Evolutionary conservation across 2,329 filamentous ascomycete genomes (phyloP).

Genomic region (Seiridium cupressi): DNA sequence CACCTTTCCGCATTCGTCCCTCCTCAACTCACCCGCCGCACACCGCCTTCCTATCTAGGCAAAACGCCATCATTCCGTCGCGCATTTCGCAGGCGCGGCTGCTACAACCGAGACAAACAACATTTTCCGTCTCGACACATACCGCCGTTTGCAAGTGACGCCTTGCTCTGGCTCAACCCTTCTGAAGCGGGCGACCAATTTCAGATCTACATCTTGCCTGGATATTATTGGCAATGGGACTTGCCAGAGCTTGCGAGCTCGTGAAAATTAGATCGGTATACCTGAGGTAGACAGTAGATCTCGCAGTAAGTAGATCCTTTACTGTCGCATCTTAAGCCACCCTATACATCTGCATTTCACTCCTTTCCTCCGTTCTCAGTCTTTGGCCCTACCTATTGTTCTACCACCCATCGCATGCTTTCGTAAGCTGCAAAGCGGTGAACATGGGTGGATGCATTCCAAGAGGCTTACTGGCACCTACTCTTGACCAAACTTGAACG

Average conservation of each 20-base stretch:
- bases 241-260: slow-evolving; percentile 3
- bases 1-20: slow-evolving; percentile 2
- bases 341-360: background rate
- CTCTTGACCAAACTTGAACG: too few species aligned
- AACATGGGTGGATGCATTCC: too few species aligned
- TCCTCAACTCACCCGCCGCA: background rate
- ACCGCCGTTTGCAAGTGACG: too few species aligned
- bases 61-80: background rate
- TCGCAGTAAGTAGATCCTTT: background rate
- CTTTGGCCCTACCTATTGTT: too few species aligned
- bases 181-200: background rate
- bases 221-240: slow-evolving; percentile 1
- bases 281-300: background rate
- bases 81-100: background rate
- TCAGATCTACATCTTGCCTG: background rate
- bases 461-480: too few species aligned
- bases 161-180: too few species aligned
- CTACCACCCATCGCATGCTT: too few species aligned
- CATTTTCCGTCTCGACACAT: background rate
- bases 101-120: background rate
- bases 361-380: background rate
- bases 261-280: background rate
- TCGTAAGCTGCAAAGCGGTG: too few species aligned
- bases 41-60: background rate
- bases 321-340: background rate